phyloP scores from a whole-genome alignment of 306 rosid species.

The Vigna mungo region DNA sequence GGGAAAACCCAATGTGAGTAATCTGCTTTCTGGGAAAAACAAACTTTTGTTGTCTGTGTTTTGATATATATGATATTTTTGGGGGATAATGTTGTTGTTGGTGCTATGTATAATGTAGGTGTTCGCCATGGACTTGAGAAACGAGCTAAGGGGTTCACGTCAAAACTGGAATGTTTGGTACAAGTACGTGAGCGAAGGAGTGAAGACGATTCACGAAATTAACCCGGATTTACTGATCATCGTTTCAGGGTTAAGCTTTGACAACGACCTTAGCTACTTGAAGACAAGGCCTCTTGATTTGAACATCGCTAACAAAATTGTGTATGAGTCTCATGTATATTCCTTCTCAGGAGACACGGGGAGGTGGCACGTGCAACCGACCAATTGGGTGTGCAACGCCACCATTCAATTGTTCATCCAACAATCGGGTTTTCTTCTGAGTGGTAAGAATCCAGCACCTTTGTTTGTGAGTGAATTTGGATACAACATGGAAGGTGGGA shows the following conservation, averaged over 20 bases:
- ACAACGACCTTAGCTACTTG: conserved; percentile 47
- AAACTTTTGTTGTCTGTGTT: no score
- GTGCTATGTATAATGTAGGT: conserved; percentile 38
- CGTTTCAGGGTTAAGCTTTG: conserved; percentile 51
- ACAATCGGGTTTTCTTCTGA: conserved; percentile 42
- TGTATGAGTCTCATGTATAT: conserved; percentile 54
- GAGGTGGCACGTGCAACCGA: conserved; percentile 42
- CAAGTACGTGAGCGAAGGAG: conserved; percentile 50
- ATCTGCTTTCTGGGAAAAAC: no score
- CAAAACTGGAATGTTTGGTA: conserved; percentile 50
- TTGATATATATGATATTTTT: no score
- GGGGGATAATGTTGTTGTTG: no score
- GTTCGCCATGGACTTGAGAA: conserved; percentile 55
- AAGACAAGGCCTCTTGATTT: conserved; percentile 40
- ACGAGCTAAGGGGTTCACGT: conserved; percentile 54
- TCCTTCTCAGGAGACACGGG: conserved; percentile 41
- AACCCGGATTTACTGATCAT: conserved; percentile 47
- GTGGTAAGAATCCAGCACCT: conserved; percentile 44
- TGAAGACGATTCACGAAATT: conserved; percentile 39
- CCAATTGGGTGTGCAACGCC: conserved; percentile 45
- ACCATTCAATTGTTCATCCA: conserved; percentile 3
- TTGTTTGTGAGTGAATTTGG: conserved; percentile 59
- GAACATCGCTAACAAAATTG: conserved; percentile 49
- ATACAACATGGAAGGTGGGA: conserved; percentile 42
- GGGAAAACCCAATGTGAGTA: conserved; percentile 42